These are phyloP conservation scores for Liriodendron chinense DNA, from an alignment of 164 flowering plant species.

Conservation along the genomic window DNA sequence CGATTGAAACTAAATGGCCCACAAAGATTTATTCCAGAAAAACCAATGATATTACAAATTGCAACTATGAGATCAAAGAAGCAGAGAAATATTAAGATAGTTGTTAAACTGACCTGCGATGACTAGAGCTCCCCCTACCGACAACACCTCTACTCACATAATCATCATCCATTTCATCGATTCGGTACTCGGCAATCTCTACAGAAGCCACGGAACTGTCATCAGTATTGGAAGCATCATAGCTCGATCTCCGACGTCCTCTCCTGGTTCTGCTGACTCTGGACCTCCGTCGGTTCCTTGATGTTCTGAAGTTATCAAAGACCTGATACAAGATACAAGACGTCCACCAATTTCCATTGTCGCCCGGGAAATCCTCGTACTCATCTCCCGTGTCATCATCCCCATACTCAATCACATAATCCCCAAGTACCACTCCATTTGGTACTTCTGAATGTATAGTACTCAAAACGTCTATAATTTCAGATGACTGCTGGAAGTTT, in stretches of 20 bases:
- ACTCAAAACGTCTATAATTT: slow-evolving; percentile 87
- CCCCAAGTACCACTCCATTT: slow-evolving; percentile 91
- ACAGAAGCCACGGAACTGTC: slow-evolving; percentile 79
- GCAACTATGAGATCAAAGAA: too few species aligned
- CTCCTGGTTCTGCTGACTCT: slow-evolving; percentile 59
- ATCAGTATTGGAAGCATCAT: slow-evolving; percentile 74
- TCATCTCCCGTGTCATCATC: slow-evolving; percentile 78
- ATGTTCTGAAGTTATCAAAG: slow-evolving; percentile 74
- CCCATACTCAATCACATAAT: slow-evolving; percentile 94
- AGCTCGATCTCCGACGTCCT: slow-evolving; percentile 54
- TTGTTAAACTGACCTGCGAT: slow-evolving; percentile 56
- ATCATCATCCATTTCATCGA: slow-evolving; percentile 68
- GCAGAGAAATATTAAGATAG: not conserved
- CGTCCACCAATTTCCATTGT: slow-evolving; percentile 90
- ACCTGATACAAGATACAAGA: slow-evolving; percentile 88
- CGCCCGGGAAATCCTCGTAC: slow-evolving; percentile 77
- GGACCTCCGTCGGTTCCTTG: slow-evolving; percentile 80
- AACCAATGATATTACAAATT: not conserved
- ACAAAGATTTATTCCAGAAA: not conserved
- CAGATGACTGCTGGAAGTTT: slow-evolving; percentile 91
- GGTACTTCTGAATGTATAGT: slow-evolving; percentile 93
- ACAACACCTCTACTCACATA: slow-evolving; percentile 34
- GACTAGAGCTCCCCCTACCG: slow-evolving; percentile 45
- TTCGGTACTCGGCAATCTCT: slow-evolving; percentile 58
- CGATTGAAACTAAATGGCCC: too few species aligned